A percentile compares a stretch with the other conserved stretches of the same genome.
Evolutionary conservation across 305 asterid genomes (phyloP).

Genomic region (Solanum hybrid): DNA sequence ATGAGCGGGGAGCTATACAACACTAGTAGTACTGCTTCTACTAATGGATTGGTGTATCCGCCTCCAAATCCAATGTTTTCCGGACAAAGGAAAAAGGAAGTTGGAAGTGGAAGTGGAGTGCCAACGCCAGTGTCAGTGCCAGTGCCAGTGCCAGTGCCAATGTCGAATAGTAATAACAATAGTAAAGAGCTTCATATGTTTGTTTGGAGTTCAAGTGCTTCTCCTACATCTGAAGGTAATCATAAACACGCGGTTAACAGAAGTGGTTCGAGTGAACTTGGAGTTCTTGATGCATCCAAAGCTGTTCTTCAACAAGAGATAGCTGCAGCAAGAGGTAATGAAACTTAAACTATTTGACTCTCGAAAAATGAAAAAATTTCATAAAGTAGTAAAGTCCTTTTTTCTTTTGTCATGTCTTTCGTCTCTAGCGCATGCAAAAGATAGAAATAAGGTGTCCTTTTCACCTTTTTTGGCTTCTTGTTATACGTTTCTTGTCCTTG

Average conservation of each 20-base stretch:
- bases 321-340: constrained; percentile 41
- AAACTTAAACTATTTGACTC: too few relatives aligned
- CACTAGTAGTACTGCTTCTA: constrained; percentile 4
- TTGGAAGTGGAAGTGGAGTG: constrained; percentile 15
- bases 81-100: constrained; percentile 48
- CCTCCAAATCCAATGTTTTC: constrained; percentile 82
- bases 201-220: constrained; percentile 95
- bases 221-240: constrained; percentile 78
- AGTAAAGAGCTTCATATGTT: constrained; percentile 84
- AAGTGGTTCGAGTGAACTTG: constrained; percentile 37
- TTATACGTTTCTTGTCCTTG: not conserved
- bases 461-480: not conserved
- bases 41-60: constrained; percentile 31
- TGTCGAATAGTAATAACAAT: not conserved
- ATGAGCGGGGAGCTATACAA: constrained; percentile 63
- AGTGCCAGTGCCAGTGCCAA: not conserved
- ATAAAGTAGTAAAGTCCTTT: not conserved
- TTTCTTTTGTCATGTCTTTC: not conserved
- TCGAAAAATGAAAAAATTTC: too few relatives aligned
- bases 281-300: constrained; percentile 35
- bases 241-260: constrained; percentile 45
- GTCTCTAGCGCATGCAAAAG: not conserved
- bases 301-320: constrained; percentile 33
- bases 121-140: not conserved
- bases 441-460: not conserved